Evolutionary conservation across 2,329 filamentous ascomycete species (phyloP), one percentile per base, ranked within the genome.

Genomic region (Fusarium staphyleae): DNA sequence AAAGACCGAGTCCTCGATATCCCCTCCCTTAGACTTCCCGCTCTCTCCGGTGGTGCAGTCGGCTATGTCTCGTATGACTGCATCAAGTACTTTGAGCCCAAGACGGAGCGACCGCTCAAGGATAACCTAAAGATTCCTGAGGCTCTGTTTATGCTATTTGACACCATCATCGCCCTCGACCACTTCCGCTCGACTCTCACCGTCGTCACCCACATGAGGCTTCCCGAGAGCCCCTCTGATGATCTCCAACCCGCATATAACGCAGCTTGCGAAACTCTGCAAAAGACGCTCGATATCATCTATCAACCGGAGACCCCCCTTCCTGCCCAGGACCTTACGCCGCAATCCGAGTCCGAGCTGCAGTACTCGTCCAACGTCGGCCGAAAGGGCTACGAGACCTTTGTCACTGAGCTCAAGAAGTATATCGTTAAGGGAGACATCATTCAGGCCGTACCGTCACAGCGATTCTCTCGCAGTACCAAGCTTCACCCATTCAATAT

Each of bases 11-110:
- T 97, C 59, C 89, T 92, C 28, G 84, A 90, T 33, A 85, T 99
- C 3, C 93, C 95, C 0, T 90, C 87, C 1, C 78, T 98, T 68
- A 84, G 84, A 66, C 81, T 99, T 30, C 95, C 95, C 44, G 90
- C 91, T 19, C 79, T 99, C 76, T 91, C 90, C 0, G 95, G 93
- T 33, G 95, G 95, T 42, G 95, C 93, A 11, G 91, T 99, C 67
- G 95, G 95, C 54, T 99, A 98, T 73, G 91, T 98, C 5, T 93
- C 93, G 46, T 99, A 99, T 71, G 95, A 99, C 72, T 99, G 95
- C 74, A 91, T 99, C 67, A 87, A 88, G 70, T 98, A 98, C 76
- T 99, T 99, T 66, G 95, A 99, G 80, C 95, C 95, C 57, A 96
- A 93, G 81, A 98, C 95, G n/a, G 87, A 87, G 19, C 85, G 92